Percentiles rank a stretch among this genome's conserved stretches.
phyloP scores from a whole-genome alignment of 2,329 filamentous ascomycete species.

The Colletotrichum scovillei region DNA sequence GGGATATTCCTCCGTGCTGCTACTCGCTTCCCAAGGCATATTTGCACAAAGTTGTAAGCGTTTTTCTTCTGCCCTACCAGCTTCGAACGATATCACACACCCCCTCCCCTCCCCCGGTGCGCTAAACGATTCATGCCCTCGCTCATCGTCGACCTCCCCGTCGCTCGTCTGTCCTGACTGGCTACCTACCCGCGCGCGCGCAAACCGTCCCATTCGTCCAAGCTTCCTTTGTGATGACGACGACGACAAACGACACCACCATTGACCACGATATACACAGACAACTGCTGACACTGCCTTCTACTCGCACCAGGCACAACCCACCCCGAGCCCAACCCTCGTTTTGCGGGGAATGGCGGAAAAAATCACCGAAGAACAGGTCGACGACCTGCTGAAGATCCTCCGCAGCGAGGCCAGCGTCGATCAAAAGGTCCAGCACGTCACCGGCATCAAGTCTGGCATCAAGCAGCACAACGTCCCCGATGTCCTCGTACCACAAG shows the following conservation, averaged over 20 bases:
- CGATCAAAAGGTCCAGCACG: slow-evolving; percentile 76
- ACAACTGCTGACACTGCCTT: slow-evolving; percentile 14
- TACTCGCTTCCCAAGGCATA: neutral
- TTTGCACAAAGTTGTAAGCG: slow-evolving; percentile 25
- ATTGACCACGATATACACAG: neutral
- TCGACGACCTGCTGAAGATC: slow-evolving; percentile 63
- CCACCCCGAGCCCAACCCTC: slow-evolving; percentile 20
- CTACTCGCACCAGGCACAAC: slow-evolving; percentile 1
- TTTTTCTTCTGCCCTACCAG: neutral
- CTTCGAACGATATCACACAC: slow-evolving; percentile 27
- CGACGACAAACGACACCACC: neutral
- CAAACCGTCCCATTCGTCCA: neutral
- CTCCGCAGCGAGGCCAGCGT: slow-evolving; percentile 72
- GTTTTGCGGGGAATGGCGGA: slow-evolving; percentile 58
- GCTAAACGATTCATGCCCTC: slow-evolving; percentile 24
- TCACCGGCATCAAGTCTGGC: slow-evolving; percentile 82
- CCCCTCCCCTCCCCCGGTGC: slow-evolving; percentile 12
- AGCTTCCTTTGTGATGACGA: neutral
- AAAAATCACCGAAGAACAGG: slow-evolving; percentile 69
- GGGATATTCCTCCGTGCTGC: slow-evolving; percentile 19
- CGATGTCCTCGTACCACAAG: slow-evolving; percentile 74
- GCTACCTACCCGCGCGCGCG: slow-evolving; percentile 1
- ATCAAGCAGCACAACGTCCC: slow-evolving; percentile 95
- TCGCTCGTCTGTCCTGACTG: slow-evolving; percentile 4
- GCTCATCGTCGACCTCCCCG: neutral